Evolutionary conservation across 2,329 filamentous ascomycete species (phyloP), one percentile per base, ranked within the genome.

Genomic region (Chrysoporthe cubensis): DNA sequence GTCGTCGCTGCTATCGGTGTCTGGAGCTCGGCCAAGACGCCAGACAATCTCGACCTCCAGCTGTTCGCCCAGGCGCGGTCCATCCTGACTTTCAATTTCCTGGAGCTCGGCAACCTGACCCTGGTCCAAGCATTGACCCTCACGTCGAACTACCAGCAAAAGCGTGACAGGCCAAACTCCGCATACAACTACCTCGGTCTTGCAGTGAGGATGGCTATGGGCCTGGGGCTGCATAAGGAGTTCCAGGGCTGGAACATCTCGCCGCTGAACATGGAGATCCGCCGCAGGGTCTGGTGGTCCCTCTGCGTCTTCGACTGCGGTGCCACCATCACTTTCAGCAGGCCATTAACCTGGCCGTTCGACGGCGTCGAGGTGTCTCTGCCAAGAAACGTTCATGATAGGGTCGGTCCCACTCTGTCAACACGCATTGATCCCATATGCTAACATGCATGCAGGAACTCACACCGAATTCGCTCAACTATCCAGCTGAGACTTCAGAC

Each of bases 131-230:
- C 76, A 1, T 71, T 78, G 14, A 73, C 73, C 1, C 72, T 78
- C 4, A 72, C 75, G 34, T 73, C 73, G 26, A 78, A 78, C 46
- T 76, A 76, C 67, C 71, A 73, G 58, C 82, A 85, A 71, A 85
- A 85, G 71, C 76, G 81, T 42, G 80, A 85, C 71, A 79, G 81
- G 48, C 83, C 83, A 3, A 85, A 85, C 68, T 83, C 82, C 0
- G 82, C 82, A 0, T 85, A 83, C 70, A 85, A 84, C 70, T 82
- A 81, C 57, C 78, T 83, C 44, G 82, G 82, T 1, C 76, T 84
- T 16, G 83, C 82, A 5, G 77, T 82, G 42, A 76, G 82, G n/a
- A 80, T 84, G 77, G 83, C 81, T 14, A 80, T 84, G 62, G 81
- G 82, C 0, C 72, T 85, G 4, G 83, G 83, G 0, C 75, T 85